phyloP scores from a whole-genome alignment of 495 filamentous ascomycete genomes.

The Monascus purpureus region DNA sequence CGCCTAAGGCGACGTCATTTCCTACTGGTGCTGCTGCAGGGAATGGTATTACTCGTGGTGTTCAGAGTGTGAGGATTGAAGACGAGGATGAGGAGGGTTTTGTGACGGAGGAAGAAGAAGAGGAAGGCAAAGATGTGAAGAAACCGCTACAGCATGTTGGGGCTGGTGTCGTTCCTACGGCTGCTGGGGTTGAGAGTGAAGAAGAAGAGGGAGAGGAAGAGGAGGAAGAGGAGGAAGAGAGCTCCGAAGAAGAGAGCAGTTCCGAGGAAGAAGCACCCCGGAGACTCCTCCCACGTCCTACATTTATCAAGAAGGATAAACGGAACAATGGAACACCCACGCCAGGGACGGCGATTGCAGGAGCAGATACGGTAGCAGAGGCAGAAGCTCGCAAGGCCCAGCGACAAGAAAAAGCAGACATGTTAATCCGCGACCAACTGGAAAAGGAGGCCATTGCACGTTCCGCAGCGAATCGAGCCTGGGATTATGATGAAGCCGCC shows the following conservation, averaged over 20 bases:
- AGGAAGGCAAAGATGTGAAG: too few relatives aligned
- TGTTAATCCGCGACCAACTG: constrained; percentile 77
- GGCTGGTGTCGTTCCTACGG: too few relatives aligned
- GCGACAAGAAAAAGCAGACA: constrained; percentile 54
- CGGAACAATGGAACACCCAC: constrained; percentile 29
- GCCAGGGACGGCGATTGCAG: constrained; percentile 14
- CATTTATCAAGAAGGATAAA: constrained; percentile 78
- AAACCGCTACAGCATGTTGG: too few relatives aligned
- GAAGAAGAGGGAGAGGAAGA: constrained; percentile 38
- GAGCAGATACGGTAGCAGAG: constrained; percentile 37
- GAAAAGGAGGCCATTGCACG: constrained; percentile 63
- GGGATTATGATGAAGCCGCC: constrained; percentile 71
- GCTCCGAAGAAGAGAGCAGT: constrained; percentile 43
- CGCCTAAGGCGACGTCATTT: constrained; percentile 51
- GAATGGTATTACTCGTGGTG: constrained; percentile 14
- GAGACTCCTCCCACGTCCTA: constrained; percentile 67
- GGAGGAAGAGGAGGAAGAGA: constrained; percentile 34
- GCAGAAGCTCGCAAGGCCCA: constrained; percentile 40
- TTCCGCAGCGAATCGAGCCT: constrained; percentile 61
- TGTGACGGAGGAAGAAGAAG: constrained; percentile 52
- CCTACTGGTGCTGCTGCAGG: constrained; percentile 25
- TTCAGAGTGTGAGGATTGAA: constrained; percentile 14
- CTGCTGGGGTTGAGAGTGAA: too few relatives aligned
- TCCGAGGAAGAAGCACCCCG: constrained; percentile 64
- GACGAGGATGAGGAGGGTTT: constrained; percentile 56